Conservation (phyloP, 805 yeast genomes). For the baker's yeast (Saccharomyces cerevisiae) region DNA sequence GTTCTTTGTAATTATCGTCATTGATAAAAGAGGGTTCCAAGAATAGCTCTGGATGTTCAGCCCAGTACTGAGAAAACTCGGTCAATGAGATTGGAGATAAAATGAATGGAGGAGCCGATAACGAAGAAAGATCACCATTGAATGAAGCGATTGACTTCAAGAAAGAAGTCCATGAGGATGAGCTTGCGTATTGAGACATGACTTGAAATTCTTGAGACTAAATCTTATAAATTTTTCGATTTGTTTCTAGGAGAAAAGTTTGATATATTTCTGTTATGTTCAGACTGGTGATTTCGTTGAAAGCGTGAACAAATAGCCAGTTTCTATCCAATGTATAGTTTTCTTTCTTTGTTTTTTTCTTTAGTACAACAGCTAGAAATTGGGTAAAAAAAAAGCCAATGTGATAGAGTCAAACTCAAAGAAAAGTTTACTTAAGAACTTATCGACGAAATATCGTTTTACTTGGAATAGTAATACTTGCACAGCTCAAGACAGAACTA, state of each 20-base stretch:
- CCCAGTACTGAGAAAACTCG: conserved; percentile 95
- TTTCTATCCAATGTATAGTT: neutral
- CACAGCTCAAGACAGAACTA: neutral
- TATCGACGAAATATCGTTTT: neutral
- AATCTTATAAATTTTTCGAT: neutral
- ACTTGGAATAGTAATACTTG: neutral
- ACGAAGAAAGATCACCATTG: conserved; percentile 86
- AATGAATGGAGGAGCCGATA: conserved; percentile 97
- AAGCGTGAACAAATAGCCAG: neutral
- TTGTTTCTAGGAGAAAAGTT: neutral
- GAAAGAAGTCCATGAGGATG: conserved; percentile 81
- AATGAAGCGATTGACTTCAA: conserved; percentile 86
- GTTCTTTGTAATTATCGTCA: conserved; percentile 13
- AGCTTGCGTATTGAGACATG: conserved; percentile 32
- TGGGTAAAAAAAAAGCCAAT: neutral
- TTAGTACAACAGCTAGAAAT: neutral
- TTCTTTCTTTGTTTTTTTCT: neutral
- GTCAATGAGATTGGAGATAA: conserved; percentile 80
- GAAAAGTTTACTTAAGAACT: neutral
- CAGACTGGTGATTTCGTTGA: neutral
- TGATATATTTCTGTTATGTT: neutral
- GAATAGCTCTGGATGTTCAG: conserved; percentile 81
- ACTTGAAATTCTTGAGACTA: neutral
- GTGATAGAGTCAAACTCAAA: neutral
- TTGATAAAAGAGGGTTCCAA: conserved; percentile 54